These are phyloP conservation scores for Apiospora rasikravindrae DNA, from an alignment of 2,329 filamentous ascomycete species.

Conservation along the genomic window DNA sequence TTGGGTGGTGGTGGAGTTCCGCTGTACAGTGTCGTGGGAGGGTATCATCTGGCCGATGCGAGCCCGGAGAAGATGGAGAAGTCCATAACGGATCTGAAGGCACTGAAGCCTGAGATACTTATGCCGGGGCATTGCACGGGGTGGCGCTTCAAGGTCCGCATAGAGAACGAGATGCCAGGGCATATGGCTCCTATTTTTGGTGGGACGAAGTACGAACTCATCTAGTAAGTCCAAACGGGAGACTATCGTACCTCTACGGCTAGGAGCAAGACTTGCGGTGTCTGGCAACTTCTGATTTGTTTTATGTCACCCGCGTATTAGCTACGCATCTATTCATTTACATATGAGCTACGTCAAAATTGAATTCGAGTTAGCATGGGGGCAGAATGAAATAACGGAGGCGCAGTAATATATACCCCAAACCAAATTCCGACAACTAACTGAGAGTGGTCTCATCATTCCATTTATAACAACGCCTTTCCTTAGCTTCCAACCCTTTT, in stretches of 20 bases:
- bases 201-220: constrained; percentile 45
- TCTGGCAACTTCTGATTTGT: no score
- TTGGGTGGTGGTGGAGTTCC: constrained; percentile 41
- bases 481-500: neutral
- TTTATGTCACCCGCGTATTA: no score
- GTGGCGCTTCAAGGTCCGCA: constrained; percentile 59
- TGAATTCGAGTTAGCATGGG: neutral
- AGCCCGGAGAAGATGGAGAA: constrained; percentile 47
- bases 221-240: neutral
- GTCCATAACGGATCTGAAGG: constrained; percentile 54
- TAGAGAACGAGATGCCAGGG: constrained; percentile 57
- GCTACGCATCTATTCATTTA: no score
- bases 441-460: neutral
- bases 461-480: neutral
- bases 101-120: constrained; percentile 51
- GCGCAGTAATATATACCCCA: neutral
- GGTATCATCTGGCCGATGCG: constrained; percentile 57
- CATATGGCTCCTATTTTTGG: constrained; percentile 55
- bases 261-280: no score
- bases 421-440: neutral
- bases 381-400: no score
- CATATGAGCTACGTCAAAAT: neutral
- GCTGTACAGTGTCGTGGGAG: constrained; percentile 57
- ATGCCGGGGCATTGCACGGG: constrained; percentile 62
- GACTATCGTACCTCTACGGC: no score